phyloP scores from a whole-genome alignment of 1,284 basidiomycete genomes.

The Ceratobasidium sp. region DNA sequence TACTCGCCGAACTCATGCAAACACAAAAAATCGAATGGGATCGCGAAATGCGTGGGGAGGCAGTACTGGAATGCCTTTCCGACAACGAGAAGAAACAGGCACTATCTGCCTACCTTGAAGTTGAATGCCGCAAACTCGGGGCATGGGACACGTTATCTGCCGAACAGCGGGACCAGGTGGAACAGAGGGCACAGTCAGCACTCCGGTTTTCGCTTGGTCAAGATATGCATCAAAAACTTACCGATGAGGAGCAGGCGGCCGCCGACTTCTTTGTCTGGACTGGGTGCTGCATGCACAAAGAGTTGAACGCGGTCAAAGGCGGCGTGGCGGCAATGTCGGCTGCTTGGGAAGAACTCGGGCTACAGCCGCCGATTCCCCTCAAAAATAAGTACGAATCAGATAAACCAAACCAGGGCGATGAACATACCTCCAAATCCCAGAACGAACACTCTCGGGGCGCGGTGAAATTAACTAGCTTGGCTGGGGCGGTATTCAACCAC shows the following conservation, averaged over 20 bases:
- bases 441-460: slow-evolving; percentile 51
- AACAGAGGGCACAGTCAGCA: too few relatives aligned
- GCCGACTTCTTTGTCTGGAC: slow-evolving; percentile 52
- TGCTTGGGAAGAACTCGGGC: slow-evolving; percentile 51
- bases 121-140: neutral
- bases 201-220: too few relatives aligned
- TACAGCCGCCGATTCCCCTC: slow-evolving; percentile 52
- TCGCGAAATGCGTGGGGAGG: neutral
- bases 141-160: too few relatives aligned
- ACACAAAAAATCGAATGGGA: slow-evolving; percentile 14
- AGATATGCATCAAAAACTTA: neutral
- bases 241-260: neutral
- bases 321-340: slow-evolving; percentile 54
- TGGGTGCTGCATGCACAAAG: slow-evolving; percentile 62
- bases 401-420: slow-evolving; percentile 51
- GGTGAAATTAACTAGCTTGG: slow-evolving; percentile 55
- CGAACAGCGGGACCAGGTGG: too few relatives aligned
- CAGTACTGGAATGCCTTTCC: neutral
- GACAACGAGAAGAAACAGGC: neutral
- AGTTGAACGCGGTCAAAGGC: slow-evolving; percentile 58
- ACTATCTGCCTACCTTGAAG: neutral
- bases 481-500: slow-evolving; percentile 55
- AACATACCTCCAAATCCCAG: slow-evolving; percentile 49
- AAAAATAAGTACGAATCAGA: slow-evolving; percentile 53
- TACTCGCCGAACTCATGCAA: neutral